Evolutionary conservation across 2,329 filamentous ascomycete genomes (phyloP), one percentile per base, ranked within the genome.

Genomic region (Colletotrichum gigasporum): DNA sequence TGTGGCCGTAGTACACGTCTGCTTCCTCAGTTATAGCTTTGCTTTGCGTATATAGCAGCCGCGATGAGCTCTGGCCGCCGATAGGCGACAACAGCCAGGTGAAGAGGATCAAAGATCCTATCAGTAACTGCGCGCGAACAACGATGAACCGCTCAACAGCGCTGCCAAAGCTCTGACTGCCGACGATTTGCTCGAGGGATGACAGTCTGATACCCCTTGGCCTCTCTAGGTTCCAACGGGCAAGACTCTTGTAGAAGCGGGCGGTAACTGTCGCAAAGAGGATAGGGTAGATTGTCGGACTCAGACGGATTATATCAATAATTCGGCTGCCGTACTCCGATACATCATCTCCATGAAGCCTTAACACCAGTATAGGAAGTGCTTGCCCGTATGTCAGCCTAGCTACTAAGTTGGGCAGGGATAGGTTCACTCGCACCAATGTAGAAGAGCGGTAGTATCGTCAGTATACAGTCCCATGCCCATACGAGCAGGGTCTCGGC

Each of bases 161-260:
- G 24, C 52, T 53, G 2, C 52, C 59, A 22, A 63, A 57, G 20
- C 52, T 57, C 24, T 51, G 53, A 26, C 59, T 63, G 10, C 59
- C 59, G 24, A 63, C 9, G 11, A 52, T 57, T 18, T 58, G 59
- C 9, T 63, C 59, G 2, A 58, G 44, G 2, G 44, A 39, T 24
- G 35, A 28, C 7, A 63, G 22, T 3, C 28, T 28, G 44, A 63
- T 52, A 2, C 59, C 59, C n/a, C 28, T 8, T 18, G 48, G 32
- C 30, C 37, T 11, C 18, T 57, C 59, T 1, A 56, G 28, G 18
- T 28, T 3, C 59, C 59, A 63, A 0, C 45, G 52, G 22, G 59
- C 42, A 0, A 34, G 1, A 8, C 58, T 63, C 1, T n/a, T 47
- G 9, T 39, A 57, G 26, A 63, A 63, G 4, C 59, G n/a, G 1